These are phyloP conservation scores for Calvatia gigantea DNA, from an alignment of 768 basidiomycete species.

Conservation along the genomic window DNA sequence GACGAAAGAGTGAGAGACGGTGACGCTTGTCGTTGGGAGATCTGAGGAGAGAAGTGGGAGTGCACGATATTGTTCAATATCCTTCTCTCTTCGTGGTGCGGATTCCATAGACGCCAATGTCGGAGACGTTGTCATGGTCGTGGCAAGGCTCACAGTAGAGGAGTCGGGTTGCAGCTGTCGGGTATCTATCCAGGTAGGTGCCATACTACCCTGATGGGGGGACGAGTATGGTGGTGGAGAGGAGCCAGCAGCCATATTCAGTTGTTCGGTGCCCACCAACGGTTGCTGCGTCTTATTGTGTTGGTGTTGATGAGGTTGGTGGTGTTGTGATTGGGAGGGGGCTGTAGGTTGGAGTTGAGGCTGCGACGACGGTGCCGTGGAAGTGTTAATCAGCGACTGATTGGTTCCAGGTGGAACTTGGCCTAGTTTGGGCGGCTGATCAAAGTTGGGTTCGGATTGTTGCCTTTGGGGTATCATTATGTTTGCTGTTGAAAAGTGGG, in stretches of 20 bases:
- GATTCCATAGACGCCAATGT: background rate
- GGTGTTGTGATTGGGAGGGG: background rate
- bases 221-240: background rate
- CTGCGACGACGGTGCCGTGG: background rate
- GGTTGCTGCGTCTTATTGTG: constrained; percentile 8
- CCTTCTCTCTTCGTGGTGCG: constrained; percentile 14
- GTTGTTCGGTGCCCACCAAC: background rate
- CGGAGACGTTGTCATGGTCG: background rate
- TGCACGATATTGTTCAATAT: constrained; percentile 36
- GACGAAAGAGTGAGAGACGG: constrained; percentile 80
- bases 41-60: constrained; percentile 69
- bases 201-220: background rate
- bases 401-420: background rate
- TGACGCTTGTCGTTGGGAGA: constrained; percentile 66
- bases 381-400: constrained; percentile 7
- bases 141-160: constrained; percentile 1
- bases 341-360: background rate
- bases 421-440: background rate
- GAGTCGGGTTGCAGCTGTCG: constrained; percentile 14
- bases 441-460: background rate
- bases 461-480: constrained; percentile 1
- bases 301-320: constrained; percentile 4
- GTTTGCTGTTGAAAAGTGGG: background rate
- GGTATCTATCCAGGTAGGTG: constrained; percentile 6
- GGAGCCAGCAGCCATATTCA: background rate